A percentile compares a stretch with the other conserved stretches of the same genome.
These are phyloP conservation scores for Diplodia mutila DNA, from an alignment of 2,329 filamentous ascomycete genomes.

Conservation along the genomic window DNA sequence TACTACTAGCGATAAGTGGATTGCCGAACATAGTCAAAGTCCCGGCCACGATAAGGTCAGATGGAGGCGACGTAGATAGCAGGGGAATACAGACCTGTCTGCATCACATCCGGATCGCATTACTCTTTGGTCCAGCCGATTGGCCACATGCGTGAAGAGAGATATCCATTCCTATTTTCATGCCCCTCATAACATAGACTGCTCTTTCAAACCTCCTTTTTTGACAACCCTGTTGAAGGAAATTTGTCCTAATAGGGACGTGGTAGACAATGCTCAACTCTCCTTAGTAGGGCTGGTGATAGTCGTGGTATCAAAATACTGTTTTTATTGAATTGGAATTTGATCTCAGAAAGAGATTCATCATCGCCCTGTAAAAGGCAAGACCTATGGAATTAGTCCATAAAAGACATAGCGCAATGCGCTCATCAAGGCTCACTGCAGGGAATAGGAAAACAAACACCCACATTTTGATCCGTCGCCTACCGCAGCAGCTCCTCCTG, in stretches of 20 bases:
- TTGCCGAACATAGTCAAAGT: too few species aligned
- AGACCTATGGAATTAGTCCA: conserved; percentile 12
- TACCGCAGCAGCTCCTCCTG: conserved; percentile 51
- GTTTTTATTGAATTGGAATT: background rate
- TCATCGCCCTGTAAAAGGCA: background rate
- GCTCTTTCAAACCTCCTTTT: background rate
- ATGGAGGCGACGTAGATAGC: too few species aligned
- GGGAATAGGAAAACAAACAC: background rate
- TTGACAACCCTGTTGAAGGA: background rate
- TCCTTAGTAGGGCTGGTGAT: background rate
- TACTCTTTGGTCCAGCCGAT: too few species aligned
- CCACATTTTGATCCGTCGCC: background rate
- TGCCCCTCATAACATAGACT: background rate
- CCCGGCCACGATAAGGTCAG: too few species aligned
- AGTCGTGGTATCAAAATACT: conserved; percentile 12
- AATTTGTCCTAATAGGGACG: background rate
- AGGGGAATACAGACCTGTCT: too few species aligned
- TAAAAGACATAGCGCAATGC: background rate
- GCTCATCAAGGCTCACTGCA: background rate
- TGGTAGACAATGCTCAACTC: background rate
- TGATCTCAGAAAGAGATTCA: background rate
- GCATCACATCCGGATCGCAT: too few species aligned
- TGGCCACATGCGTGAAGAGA: background rate
- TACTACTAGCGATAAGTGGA: too few species aligned
- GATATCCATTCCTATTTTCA: background rate